These are phyloP conservation scores for Beta lomatogona DNA, from an alignment of 179 eudicot species.

Conservation along the genomic window DNA sequence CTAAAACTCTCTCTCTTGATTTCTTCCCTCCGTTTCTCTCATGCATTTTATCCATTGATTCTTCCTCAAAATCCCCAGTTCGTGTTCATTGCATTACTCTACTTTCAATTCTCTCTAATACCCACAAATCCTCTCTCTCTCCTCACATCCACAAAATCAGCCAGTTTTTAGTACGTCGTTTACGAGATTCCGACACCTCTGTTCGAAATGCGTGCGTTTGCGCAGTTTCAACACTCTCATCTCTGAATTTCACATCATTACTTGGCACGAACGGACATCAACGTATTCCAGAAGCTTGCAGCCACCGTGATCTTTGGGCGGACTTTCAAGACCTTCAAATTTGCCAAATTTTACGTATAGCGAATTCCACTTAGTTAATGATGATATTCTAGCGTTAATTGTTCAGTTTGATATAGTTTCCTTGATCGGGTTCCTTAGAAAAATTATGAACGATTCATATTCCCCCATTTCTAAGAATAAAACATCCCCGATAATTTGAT, in stretches of 20 bases:
- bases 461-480: no score
- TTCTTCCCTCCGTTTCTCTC: slow-evolving; percentile 53
- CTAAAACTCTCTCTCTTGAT: slow-evolving; percentile 34
- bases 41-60: slow-evolving; percentile 46
- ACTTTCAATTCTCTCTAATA: slow-evolving; percentile 40
- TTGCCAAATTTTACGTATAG: background rate
- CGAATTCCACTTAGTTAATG: no score
- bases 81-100: slow-evolving; percentile 50
- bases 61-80: slow-evolving; percentile 57
- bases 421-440: no score
- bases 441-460: no score
- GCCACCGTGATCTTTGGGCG: slow-evolving; percentile 76
- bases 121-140: slow-evolving; percentile 47
- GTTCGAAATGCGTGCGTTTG: slow-evolving; percentile 56
- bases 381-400: no score
- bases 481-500: no score
- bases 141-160: slow-evolving; percentile 54
- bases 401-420: no score
- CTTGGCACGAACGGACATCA: slow-evolving; percentile 85
- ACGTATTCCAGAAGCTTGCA: slow-evolving; percentile 70
- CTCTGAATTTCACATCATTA: slow-evolving; percentile 26
- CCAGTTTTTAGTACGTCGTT: slow-evolving; percentile 48
- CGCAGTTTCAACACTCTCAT: slow-evolving; percentile 40
- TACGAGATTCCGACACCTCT: slow-evolving; percentile 56
- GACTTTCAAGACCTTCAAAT: slow-evolving; percentile 62